Evolutionary conservation across 2,329 filamentous ascomycete genomes (phyloP).

Genomic region (Rutstroemia sydowiana): DNA sequence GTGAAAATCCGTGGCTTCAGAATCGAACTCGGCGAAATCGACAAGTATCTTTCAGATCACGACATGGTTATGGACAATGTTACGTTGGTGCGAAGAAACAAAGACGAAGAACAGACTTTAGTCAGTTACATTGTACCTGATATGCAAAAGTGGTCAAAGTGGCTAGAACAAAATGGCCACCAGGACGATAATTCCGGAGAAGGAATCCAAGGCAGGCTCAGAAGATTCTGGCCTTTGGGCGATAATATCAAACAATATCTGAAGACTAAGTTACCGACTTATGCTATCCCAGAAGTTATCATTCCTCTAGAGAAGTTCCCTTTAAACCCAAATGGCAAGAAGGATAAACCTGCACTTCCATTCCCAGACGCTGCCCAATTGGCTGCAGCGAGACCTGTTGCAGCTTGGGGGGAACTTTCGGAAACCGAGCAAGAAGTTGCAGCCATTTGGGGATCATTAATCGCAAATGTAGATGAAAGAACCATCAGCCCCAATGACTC

Average conservation of each 20-base stretch:
- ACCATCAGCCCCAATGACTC: slow-evolving; percentile 54
- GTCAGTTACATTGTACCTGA: slow-evolving; percentile 90
- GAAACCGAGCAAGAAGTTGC: slow-evolving; percentile 62
- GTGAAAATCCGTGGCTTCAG: slow-evolving; percentile 95
- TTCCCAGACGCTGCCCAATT: slow-evolving; percentile 71
- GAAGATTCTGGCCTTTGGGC: slow-evolving; percentile 39
- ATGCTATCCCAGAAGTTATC: slow-evolving; percentile 68
- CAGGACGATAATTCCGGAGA: slow-evolving; percentile 38
- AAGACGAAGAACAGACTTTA: slow-evolving; percentile 75
- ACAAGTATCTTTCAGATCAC: slow-evolving; percentile 69
- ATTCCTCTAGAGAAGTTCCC: slow-evolving; percentile 67
- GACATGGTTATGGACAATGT: slow-evolving; percentile 75
- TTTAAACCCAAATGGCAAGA: slow-evolving; percentile 80
- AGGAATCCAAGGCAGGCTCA: slow-evolving; percentile 31
- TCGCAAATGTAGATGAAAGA: slow-evolving; percentile 58
- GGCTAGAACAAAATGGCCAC: slow-evolving; percentile 51
- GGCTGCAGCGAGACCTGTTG: slow-evolving; percentile 44
- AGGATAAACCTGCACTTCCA: slow-evolving; percentile 71
- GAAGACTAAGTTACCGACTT: slow-evolving; percentile 62
- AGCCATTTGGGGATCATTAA: slow-evolving; percentile 64
- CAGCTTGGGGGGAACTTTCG: slow-evolving; percentile 37
- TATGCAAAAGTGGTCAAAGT: slow-evolving; percentile 63
- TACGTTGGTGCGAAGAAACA: slow-evolving; percentile 76
- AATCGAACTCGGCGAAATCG: slow-evolving; percentile 91
- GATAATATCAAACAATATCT: slow-evolving; percentile 56